A percentile compares a stretch with the other conserved stretches of the same genome.
phyloP scores from a whole-genome alignment of 2,329 filamentous ascomycete species.

The Arachnomyces sp. region DNA sequence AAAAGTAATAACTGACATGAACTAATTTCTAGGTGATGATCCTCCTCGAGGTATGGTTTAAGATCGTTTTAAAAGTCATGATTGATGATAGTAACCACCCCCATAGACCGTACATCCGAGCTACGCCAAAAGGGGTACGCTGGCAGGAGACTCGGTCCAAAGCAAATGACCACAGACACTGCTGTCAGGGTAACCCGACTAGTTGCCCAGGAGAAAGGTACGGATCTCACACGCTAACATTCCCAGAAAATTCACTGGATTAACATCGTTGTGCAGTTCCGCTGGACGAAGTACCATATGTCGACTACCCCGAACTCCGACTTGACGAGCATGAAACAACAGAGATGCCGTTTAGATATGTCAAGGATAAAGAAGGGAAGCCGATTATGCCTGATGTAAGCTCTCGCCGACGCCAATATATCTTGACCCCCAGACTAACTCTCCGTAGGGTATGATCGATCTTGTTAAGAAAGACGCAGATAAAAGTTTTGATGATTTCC shows the following conservation, averaged over 20 bases:
- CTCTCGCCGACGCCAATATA: slow-evolving; percentile 9
- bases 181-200: slow-evolving; percentile 88
- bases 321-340: slow-evolving; percentile 90
- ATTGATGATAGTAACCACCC: slow-evolving; percentile 1
- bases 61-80: slow-evolving; percentile 11
- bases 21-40: slow-evolving; percentile 65
- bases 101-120: slow-evolving; percentile 83
- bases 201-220: slow-evolving; percentile 76
- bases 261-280: slow-evolving; percentile 46
- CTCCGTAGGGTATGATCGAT: slow-evolving; percentile 78
- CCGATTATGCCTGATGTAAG: slow-evolving; percentile 86
- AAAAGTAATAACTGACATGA: neutral
- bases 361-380: slow-evolving; percentile 62
- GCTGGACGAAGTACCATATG: slow-evolving; percentile 68
- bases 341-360: slow-evolving; percentile 97
- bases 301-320: slow-evolving; percentile 82
- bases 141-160: slow-evolving; percentile 76
- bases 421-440: slow-evolving; percentile 11
- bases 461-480: slow-evolving; percentile 89
- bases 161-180: slow-evolving; percentile 98
- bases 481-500: slow-evolving; percentile 79
- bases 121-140: slow-evolving; percentile 86
- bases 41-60: slow-evolving; percentile 68
- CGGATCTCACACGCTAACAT: slow-evolving; percentile 18
- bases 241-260: neutral